A percentile compares a stretch with the other conserved stretches of the same genome.
Conservation (phyloP, 75 land plant genomes). For the Pinus albicaulis region DNA sequence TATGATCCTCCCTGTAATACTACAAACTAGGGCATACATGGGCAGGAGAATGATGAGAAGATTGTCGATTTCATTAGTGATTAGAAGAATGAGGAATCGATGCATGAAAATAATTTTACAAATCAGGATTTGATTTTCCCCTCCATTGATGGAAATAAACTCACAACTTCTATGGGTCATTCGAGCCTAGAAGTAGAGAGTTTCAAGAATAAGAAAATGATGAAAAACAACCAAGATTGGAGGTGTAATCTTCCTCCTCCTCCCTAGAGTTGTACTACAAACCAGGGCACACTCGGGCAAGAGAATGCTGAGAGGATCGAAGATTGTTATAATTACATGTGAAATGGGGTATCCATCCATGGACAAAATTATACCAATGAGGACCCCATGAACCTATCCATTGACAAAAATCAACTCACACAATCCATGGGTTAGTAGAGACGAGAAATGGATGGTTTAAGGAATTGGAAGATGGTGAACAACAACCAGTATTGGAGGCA, state of each 20-base stretch:
- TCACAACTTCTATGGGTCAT: too few species aligned
- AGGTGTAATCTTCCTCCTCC: not conserved
- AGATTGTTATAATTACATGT: not conserved
- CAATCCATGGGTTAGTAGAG: not conserved
- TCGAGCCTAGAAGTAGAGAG: not conserved
- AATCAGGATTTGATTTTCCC: not conserved
- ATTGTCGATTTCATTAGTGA: not conserved
- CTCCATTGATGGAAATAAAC: not conserved
- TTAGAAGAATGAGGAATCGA: not conserved
- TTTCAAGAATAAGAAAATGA: not conserved
- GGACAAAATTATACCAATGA: not conserved
- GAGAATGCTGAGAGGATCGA: not conserved
- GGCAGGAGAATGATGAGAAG: not conserved
- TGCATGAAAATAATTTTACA: not conserved
- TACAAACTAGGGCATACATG: not conserved
- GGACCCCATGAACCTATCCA: not conserved
- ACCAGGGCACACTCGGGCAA: not conserved
- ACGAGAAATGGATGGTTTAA: not conserved
- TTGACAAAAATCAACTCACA: not conserved
- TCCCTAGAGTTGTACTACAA: not conserved
- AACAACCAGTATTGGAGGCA: conserved; percentile 11
- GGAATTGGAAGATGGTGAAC: not conserved
- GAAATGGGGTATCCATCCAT: not conserved
- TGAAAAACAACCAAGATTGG: conserved; percentile 8
- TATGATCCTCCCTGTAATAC: not conserved